Evolutionary conservation across 345 rosid species (phyloP), one percentile per base, ranked within the genome.

Genomic region (Ceriops decandra): DNA sequence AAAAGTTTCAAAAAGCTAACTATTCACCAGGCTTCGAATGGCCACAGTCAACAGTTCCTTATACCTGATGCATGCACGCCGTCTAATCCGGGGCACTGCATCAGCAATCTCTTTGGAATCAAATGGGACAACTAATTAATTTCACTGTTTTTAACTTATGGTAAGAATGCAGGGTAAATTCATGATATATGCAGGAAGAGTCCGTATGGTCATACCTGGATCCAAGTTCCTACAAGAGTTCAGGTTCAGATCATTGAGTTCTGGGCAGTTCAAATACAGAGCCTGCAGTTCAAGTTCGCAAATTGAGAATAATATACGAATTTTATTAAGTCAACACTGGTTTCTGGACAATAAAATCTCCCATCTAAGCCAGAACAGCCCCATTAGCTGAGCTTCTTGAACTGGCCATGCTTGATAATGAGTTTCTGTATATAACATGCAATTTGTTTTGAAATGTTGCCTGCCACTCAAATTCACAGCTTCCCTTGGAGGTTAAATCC

Each of bases 291-390:
- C 58, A 75, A 76, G 66, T 59, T 66, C 52, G 68, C 3, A 68
- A 51, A 62, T 54, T 42, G 19, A 42, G 79, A 73, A 47, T 38
- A 47, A 20, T 2, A n/a, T 26, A 33, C 7, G 36, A 33, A 33
- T 33, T 33, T 33, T 60, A 57, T 7, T 35, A 33, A 49, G 69
- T 60, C 67, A 51, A 28, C 21, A 21, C 59, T 4, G 20, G 32
- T 67, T 22, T 64, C 28, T n/a, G 52, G 31, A 32, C 17, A 7
- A 64, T 56, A 57, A 30, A 70, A 75, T 60, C 96, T 89, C 77
- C 92, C 99, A 71, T 95, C 98, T 80, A 92, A 84, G 63, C 96
- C 91, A 51, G 91, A 88, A 84, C 99, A 92, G 33, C 99, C 98
- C 97, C 99, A 95, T 71, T 90, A 81, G 77, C 99, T 92, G 76